Base-by-base conservation (phyloP, 140 eudicot genomes). In the Ambrosia hybrid region DNA sequence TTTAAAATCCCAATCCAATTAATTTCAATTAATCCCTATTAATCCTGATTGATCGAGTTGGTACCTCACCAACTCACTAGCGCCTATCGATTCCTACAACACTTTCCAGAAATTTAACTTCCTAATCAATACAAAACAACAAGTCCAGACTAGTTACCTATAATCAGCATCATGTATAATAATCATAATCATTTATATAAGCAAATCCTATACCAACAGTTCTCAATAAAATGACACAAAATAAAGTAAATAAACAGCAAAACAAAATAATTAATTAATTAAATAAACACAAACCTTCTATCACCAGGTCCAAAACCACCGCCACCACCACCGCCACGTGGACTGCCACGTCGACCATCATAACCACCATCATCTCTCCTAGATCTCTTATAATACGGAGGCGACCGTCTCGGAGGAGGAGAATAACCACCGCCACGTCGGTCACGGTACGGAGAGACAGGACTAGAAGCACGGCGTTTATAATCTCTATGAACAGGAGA, bases 301-400 rank as follows among this genome's bases (percentile, higher is more conserved):
- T 95, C 97, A 21, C 83, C 85, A n/a, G 65, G 85, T 51, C 98
- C 98, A 38, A 73, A 87, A n/a, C 96, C 97, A 62, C 99, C 98
- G 2, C 46, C 46, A 3, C 46, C n/a, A n/a, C n/a, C n/a, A n/a
- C n/a, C 46, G 65, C 30, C 46, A 41, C 97, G 83, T 9, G 96
- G 97, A 59, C 99, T 94, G 10, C 99, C 97, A 39, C 97, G 87
- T 56, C 97, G 76, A 16, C 93, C 90, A 12, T 83, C 96, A 60
- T 70, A 85, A 0, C 90, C 96, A 33, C 88, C 84, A 41, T 88
- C 96, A 59, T 91, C 99, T 72, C 99, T 86, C 57, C 99, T 77
- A 16, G 81, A 79, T 62, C 95, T 76, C 83, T 95, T 95, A 34
- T 84, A 95, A 36, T 75, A 71, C 0, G 97, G 97, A 26, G 97